phyloP scores from a whole-genome alignment of 495 filamentous ascomycete species.

The Haplographium delicatum region DNA sequence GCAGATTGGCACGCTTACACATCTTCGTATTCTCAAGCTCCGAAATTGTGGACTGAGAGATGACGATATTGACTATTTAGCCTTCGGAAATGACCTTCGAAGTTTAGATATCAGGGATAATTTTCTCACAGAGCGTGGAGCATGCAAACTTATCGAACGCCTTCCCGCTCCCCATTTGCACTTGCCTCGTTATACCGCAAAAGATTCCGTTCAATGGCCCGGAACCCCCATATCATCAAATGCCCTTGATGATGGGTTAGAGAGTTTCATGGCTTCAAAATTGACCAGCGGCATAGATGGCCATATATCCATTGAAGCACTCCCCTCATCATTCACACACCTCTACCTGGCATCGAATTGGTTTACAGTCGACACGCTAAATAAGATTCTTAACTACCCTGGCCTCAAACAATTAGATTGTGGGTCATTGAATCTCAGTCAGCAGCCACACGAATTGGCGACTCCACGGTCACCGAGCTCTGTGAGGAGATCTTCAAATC shows the following conservation, averaged over 20 bases:
- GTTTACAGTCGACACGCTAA: slow-evolving; percentile 9
- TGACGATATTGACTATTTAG: slow-evolving; percentile 46
- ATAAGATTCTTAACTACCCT: slow-evolving; percentile 6
- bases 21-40: slow-evolving; percentile 55
- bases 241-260: neutral
- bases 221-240: neutral
- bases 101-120: slow-evolving; percentile 59
- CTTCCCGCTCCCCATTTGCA: slow-evolving; percentile 3
- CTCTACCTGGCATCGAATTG: slow-evolving; percentile 14
- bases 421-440: slow-evolving; percentile 45
- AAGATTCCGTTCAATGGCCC: slow-evolving; percentile 1
- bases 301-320: slow-evolving; percentile 2
- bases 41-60: slow-evolving; percentile 53
- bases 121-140: slow-evolving; percentile 50
- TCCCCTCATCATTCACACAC: slow-evolving; percentile 12
- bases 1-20: slow-evolving; percentile 36
- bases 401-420: slow-evolving; percentile 36
- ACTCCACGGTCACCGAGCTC: slow-evolving; percentile 28
- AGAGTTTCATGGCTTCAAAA: slow-evolving; percentile 4
- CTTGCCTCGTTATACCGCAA: neutral
- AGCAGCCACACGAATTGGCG: slow-evolving; percentile 36
- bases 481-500: slow-evolving; percentile 14
- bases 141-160: slow-evolving; percentile 43
- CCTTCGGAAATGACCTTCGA: slow-evolving; percentile 47
- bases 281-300: slow-evolving; percentile 9